A percentile compares a stretch with the other conserved stretches of the same genome.
These are phyloP conservation scores for Solanum gandarillasii DNA, from an alignment of 257 asterid species.

Conservation along the genomic window DNA sequence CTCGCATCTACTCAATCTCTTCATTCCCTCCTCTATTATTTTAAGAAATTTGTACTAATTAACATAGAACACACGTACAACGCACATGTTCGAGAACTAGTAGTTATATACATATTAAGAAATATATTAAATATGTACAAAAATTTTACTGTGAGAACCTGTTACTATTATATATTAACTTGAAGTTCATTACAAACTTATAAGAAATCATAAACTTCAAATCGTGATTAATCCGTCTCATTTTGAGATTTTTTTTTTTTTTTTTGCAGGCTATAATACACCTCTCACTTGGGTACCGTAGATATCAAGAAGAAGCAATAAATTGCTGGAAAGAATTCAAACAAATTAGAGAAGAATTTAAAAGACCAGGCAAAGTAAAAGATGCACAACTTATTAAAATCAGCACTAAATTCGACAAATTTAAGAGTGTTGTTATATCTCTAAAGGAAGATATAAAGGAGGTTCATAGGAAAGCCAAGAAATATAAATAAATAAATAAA, in stretches of 20 bases:
- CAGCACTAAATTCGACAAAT: background rate
- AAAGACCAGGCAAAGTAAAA: background rate
- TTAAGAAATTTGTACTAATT: no score
- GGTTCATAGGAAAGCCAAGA: background rate
- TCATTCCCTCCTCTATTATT: no score
- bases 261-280: conserved; percentile 1
- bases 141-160: fast-evolving
- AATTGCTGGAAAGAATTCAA: background rate
- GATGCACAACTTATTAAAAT: background rate
- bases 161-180: background rate
- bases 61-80: background rate
- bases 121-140: no score
- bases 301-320: background rate
- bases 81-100: no score
- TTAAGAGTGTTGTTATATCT: background rate
- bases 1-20: no score
- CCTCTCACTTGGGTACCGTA: background rate
- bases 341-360: background rate
- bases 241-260: background rate
- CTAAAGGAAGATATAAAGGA: background rate
- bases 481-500: background rate
- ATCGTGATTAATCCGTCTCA: background rate
- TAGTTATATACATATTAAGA: no score
- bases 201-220: background rate
- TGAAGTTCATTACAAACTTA: background rate